Conservation (phyloP, 1,139 yeast genomes). For the Hansenula lynferdii region DNA sequence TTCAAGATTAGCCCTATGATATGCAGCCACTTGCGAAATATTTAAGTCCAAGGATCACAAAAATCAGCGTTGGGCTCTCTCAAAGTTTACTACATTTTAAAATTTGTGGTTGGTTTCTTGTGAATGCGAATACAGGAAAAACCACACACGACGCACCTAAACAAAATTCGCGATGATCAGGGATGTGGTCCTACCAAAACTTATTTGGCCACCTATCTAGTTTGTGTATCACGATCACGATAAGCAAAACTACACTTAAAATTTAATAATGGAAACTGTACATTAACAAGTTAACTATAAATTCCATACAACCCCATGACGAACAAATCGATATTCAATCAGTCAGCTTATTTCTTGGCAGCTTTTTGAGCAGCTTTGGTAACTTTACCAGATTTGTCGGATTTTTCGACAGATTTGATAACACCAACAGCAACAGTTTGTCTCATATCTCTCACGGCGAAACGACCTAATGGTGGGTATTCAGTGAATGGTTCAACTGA, state of each 20-base stretch:
- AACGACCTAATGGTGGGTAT: conserved; percentile 99
- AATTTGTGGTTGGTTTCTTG: too few species aligned
- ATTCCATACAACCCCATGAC: too few species aligned
- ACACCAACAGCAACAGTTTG: conserved; percentile 99
- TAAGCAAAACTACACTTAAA: background rate
- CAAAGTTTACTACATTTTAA: too few species aligned
- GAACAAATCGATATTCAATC: background rate
- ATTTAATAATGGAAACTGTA: background rate
- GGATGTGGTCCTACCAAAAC: too few species aligned
- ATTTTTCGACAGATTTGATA: conserved; percentile 96
- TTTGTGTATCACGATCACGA: background rate
- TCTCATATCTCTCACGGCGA: conserved; percentile 99
- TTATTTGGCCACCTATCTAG: too few species aligned
- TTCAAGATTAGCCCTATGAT: too few species aligned
- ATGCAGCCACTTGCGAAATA: too few species aligned
- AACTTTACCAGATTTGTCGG: conserved; percentile 93
- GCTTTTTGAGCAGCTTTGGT: conserved; percentile 99
- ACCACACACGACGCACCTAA: too few species aligned
- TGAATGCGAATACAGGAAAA: too few species aligned
- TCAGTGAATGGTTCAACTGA: conserved; percentile 96
- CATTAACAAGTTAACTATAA: background rate
- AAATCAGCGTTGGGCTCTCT: too few species aligned
- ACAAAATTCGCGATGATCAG: too few species aligned
- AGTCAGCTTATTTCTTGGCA: conserved; percentile 76
- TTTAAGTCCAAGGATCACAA: too few species aligned